A percentile compares a stretch with the other conserved stretches of the same genome.
Conservation (phyloP, 2,329 filamentous ascomycete genomes). For the Pleoardoris graminearum region DNA sequence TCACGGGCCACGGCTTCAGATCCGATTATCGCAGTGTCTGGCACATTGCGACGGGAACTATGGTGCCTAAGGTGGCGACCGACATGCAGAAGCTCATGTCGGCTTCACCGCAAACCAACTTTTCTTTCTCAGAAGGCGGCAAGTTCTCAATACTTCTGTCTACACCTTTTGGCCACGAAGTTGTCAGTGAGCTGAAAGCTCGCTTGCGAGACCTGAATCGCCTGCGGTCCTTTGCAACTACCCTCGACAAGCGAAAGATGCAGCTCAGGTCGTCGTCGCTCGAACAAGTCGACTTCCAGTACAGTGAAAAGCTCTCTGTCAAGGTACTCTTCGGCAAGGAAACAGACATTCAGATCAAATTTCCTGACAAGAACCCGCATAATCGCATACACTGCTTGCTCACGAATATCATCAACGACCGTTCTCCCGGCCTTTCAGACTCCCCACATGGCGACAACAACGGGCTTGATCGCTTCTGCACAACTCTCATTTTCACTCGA, state of each 20-base stretch:
- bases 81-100: slow-evolving; percentile 46
- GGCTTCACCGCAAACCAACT: slow-evolving; percentile 59
- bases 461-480: slow-evolving; percentile 60
- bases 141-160: slow-evolving; percentile 66
- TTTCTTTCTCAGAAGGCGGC: slow-evolving; percentile 65
- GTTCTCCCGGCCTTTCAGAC: slow-evolving; percentile 58
- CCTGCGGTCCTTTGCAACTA: slow-evolving; percentile 70
- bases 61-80: slow-evolving; percentile 40
- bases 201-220: slow-evolving; percentile 70
- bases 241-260: slow-evolving; percentile 61
- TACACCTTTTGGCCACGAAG: slow-evolving; percentile 61
- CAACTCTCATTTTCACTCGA: slow-evolving; percentile 63
- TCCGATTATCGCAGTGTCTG: slow-evolving; percentile 36
- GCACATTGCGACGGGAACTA: slow-evolving; percentile 47
- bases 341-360: slow-evolving; percentile 57
- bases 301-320: slow-evolving; percentile 60
- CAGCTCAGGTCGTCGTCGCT: slow-evolving; percentile 62
- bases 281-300: slow-evolving; percentile 68
- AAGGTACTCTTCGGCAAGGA: slow-evolving; percentile 59
- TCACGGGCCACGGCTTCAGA: slow-evolving; percentile 40
- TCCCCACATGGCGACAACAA: slow-evolving; percentile 55
- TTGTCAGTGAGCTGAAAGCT: slow-evolving; percentile 62
- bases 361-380: slow-evolving; percentile 69
- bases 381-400: slow-evolving; percentile 64
- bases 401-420: slow-evolving; percentile 61